Evolutionary conservation across 1,284 basidiomycete genomes (phyloP), one percentile per base, ranked within the genome.

Genomic region (Apiotrichum montevideense): DNA sequence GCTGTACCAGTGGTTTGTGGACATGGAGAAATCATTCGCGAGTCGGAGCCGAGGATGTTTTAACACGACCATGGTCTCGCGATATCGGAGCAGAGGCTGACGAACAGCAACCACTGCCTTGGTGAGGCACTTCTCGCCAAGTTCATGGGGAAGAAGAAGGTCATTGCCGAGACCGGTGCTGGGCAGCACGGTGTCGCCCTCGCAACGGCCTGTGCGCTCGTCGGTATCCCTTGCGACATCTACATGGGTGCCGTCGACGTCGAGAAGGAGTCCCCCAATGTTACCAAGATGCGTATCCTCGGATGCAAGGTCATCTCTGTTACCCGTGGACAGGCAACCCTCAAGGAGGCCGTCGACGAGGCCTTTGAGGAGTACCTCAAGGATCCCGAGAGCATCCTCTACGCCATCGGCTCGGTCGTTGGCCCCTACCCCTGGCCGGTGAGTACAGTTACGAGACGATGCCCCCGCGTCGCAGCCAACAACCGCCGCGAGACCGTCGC

Each of bases 171-270:
- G 80, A 98, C 96, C 1, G 95, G 95, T 59, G 95, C 96, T 0
- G 96, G 96, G 21, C 95, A 98, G 75, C 96, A 99, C 75, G 96
- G 96, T 74, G 93, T 98, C 15, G 96, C 96, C 10, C 98, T 95
- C 48, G 96, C 96, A 0, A 98, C 95, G 3, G 96, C 92, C 6
- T 98, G 96, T 68, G 95, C 95, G 41, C 88, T 90, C 66, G 98
- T 98, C 69, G 94, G 91, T 9, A 73, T 98, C 80, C 87, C 98
- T 72, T 99, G 96, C 72, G 79, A 96, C 66, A 83, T 99, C 66
- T 98, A 95, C 79, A 98, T 99, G 95, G 96, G 96, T 55, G 85
- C 89, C 11, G 95, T 61, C 33, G 59, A 61, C 46, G 53, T 52
- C 34, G 54, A 46, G 41, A 83, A 95, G 48, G 95, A 98, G 77